Evolutionary conservation across 2,329 filamentous ascomycete species (phyloP).

Genomic region (Lecanicillium sp.): DNA sequence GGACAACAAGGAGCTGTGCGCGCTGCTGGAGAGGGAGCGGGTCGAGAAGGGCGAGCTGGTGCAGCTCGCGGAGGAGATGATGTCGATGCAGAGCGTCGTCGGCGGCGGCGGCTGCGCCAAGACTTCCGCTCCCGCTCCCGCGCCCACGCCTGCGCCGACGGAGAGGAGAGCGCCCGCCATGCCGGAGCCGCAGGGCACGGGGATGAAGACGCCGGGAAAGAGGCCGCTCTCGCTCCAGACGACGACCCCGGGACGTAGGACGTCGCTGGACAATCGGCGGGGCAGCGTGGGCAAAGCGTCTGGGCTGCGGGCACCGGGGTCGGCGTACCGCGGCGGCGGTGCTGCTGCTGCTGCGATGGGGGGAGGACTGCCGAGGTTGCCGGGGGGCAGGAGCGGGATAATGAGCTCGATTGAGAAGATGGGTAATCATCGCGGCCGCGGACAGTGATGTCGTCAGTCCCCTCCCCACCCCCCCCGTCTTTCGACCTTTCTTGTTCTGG

Average conservation of each 20-base stretch:
- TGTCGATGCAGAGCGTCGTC: conserved; percentile 56
- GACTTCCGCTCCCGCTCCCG: not conserved
- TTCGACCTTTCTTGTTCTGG: too few relatives aligned
- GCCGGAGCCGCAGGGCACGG: conserved; percentile 17
- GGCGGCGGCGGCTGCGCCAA: conserved; percentile 3
- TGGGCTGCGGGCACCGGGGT: conserved; percentile 56
- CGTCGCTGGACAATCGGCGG: conserved; percentile 38
- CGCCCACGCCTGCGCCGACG: not conserved
- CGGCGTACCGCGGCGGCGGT: conserved; percentile 35
- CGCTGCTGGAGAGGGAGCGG: conserved; percentile 65
- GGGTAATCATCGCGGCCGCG: conserved; percentile 56
- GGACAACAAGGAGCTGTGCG: conserved; percentile 61
- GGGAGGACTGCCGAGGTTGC: conserved; percentile 37
- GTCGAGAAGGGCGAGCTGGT: conserved; percentile 82
- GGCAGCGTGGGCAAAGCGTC: conserved; percentile 50
- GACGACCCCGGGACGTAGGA: not conserved
- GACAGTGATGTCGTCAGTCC: conserved; percentile 6
- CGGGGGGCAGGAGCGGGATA: conserved; percentile 52
- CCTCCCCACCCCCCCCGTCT: too few relatives aligned
- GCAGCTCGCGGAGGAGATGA: conserved; percentile 76
- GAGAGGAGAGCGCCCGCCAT: conserved; percentile 16
- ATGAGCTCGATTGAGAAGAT: conserved; percentile 86
- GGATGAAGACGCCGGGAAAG: conserved; percentile 18
- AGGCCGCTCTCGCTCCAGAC: conserved; percentile 9
- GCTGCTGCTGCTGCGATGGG: conserved; percentile 41